Evolutionary conservation across 768 basidiomycete species (phyloP), one percentile per base, ranked within the genome.

Genomic region (Xerocomellus intermedius): DNA sequence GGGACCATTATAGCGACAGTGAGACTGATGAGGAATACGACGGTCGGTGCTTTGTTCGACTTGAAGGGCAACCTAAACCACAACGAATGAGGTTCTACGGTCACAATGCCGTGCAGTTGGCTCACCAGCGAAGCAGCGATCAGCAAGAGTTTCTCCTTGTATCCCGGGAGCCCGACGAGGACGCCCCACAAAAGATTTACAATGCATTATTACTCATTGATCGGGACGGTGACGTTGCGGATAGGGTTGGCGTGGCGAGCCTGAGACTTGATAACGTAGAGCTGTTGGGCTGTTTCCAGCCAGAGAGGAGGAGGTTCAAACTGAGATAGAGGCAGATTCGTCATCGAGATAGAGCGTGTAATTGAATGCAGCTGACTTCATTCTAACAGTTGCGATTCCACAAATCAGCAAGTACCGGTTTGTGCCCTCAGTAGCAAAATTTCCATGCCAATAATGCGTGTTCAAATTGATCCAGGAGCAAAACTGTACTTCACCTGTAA

Each of bases 161-260:
- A n/a, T 59, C 48, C 8, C 19, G 48, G 2, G 48, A 50, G 10
- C 10, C 16, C 30, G 6, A 28, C 8, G 21, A 32, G 19, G 17
- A 10, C 2, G 2, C 12, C 5, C 6, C 12, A 30, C 30, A 33
- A 33, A 14, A 26, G 22, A n/a, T 39, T 12, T 22, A 37, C 37
- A 39, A 49, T 30, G 48, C 57, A 0, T 41, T 50, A 6, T 33
- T 53, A 8, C 51, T 43, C 41, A 37, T 62, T 12, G 50, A 53
- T 14, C 9, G n/a, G n/a, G 44, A 48, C 3, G 61, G 33, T 10
- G 37, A 47, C 16, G 36, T 46, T 12, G 60, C 43, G 2, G n/a
- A n/a, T 4, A 45, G 56, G 30, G 21, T 52, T 32, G 52, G 48
- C 4, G 53, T 59, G 28, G 35, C 44, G 4, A 49, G 19, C 42